Conservation (phyloP, 768 basidiomycete species). For the Tylopilus balloui region DNA sequence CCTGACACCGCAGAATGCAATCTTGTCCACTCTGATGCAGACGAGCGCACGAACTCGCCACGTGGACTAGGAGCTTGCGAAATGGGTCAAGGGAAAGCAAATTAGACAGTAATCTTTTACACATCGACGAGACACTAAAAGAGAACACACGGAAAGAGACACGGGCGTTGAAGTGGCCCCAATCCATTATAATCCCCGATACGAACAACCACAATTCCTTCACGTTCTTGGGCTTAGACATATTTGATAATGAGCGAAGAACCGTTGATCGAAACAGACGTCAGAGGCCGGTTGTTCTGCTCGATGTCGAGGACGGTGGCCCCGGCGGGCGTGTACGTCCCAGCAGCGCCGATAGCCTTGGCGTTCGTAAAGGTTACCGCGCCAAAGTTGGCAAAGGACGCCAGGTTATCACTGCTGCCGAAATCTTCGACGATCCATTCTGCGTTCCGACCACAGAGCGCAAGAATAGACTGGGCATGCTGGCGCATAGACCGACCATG, state of each 20-base stretch:
- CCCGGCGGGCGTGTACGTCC: not conserved
- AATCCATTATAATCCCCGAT: not conserved
- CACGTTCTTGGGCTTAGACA: not conserved
- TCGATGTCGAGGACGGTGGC: not conserved
- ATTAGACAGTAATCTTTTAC: not conserved
- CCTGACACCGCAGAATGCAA: too few relatives aligned
- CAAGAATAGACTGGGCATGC: not conserved
- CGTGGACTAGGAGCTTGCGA: not conserved
- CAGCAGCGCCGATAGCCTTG: not conserved
- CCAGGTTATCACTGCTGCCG: not conserved
- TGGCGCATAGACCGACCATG: not conserved
- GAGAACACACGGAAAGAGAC: not conserved
- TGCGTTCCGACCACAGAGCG: not conserved
- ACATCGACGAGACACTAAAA: not conserved
- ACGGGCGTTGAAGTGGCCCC: not conserved
- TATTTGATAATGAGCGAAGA: not conserved
- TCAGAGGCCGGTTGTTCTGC: slow-evolving; percentile 2
- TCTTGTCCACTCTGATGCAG: too few relatives aligned
- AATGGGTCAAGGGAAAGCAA: not conserved
- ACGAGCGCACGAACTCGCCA: too few relatives aligned
- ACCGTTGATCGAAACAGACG: not conserved
- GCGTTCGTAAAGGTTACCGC: not conserved
- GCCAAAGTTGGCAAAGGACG: not conserved
- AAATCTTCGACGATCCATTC: not conserved
- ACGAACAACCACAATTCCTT: not conserved